phyloP scores from a whole-genome alignment of 805 yeast genomes.

The Ogataea kodamae region DNA sequence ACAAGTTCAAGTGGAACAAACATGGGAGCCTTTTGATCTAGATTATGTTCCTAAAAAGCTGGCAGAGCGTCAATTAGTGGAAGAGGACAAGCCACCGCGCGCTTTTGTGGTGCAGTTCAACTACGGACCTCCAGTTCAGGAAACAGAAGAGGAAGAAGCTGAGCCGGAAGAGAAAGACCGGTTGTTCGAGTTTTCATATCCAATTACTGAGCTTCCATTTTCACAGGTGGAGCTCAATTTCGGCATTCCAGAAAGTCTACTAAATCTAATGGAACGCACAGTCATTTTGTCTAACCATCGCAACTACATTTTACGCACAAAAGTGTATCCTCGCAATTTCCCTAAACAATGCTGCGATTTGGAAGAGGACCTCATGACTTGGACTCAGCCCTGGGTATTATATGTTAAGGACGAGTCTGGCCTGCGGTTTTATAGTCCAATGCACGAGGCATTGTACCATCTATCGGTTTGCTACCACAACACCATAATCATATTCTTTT shows the following conservation, averaged over 20 bases:
- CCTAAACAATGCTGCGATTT: constrained; percentile 53
- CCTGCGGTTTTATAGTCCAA: constrained; percentile 31
- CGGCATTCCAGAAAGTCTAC: constrained; percentile 46
- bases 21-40: constrained; percentile 14
- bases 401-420: constrained; percentile 22
- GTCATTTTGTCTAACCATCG: constrained; percentile 50
- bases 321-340: constrained; percentile 49
- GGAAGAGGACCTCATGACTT: constrained; percentile 46
- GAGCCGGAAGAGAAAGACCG: constrained; percentile 4
- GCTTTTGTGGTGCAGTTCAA: constrained; percentile 29
- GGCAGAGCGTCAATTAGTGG: constrained; percentile 22
- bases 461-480: constrained; percentile 40
- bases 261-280: constrained; percentile 44
- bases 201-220: constrained; percentile 15
- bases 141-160: constrained; percentile 12
- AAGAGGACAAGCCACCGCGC: constrained; percentile 35
- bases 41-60: constrained; percentile 21
- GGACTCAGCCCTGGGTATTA: constrained; percentile 47
- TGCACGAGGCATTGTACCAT: constrained; percentile 42
- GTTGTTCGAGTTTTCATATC: constrained; percentile 11
- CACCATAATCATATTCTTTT: constrained; percentile 42
- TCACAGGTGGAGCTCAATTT: constrained; percentile 38
- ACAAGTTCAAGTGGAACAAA: constrained; percentile 10
- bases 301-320: constrained; percentile 40
- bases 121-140: constrained; percentile 15